Conservation (phyloP, 305 asterid genomes). For the Ilex paraguariensis region DNA sequence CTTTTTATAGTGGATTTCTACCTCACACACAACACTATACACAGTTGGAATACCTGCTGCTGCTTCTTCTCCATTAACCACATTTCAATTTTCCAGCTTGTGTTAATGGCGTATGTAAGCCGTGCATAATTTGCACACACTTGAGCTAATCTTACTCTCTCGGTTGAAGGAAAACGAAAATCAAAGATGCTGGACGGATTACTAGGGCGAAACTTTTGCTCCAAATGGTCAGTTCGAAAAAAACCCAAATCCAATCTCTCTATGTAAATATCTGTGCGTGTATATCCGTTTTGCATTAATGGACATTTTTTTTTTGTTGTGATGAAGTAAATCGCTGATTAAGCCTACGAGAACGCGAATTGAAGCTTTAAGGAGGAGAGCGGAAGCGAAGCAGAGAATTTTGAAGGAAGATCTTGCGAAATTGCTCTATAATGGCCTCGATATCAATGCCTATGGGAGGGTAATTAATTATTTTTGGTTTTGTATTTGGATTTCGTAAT, state of each 20-base stretch:
- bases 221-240: background rate
- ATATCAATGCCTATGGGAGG: slow-evolving; percentile 90
- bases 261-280: no score
- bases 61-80: no score
- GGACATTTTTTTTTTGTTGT: slow-evolving; percentile 7
- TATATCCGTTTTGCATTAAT: background rate
- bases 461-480: slow-evolving; percentile 27
- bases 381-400: slow-evolving; percentile 89
- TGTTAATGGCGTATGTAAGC: no score
- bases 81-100: no score
- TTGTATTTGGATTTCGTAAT: background rate
- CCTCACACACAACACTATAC: no score
- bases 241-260: background rate
- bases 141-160: no score
- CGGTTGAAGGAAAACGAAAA: no score
- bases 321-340: slow-evolving; percentile 66
- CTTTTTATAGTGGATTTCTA: no score
- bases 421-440: slow-evolving; percentile 83
- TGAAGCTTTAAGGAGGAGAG: slow-evolving; percentile 65
- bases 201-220: background rate
- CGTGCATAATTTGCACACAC: no score
- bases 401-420: slow-evolving; percentile 87
- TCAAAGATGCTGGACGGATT: slow-evolving; percentile 1
- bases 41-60: no score
- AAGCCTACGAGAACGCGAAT: slow-evolving; percentile 72